Conservation (phyloP, 495 filamentous ascomycete genomes). For the Annulohypoxylon nitens region DNA sequence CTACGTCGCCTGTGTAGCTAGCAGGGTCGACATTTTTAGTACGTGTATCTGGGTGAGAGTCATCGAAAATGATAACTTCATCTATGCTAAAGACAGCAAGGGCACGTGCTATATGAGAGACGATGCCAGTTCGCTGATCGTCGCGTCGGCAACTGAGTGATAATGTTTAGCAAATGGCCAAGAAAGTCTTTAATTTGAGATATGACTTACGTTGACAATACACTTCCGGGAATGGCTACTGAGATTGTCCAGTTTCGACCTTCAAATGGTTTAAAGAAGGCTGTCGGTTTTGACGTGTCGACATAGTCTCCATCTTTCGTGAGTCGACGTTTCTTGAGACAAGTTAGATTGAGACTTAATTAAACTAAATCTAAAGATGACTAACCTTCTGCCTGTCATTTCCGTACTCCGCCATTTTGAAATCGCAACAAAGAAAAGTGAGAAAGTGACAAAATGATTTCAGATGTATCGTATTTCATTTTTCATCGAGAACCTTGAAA, state of each 20-base stretch:
- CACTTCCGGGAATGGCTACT: conserved; percentile 62
- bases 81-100: conserved; percentile 82
- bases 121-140: conserved; percentile 74
- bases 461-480: not conserved
- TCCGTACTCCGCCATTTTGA: conserved; percentile 49
- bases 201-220: conserved; percentile 61
- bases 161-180: conserved; percentile 17
- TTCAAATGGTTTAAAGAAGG: conserved; percentile 53
- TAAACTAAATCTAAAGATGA: conserved; percentile 4
- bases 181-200: not conserved
- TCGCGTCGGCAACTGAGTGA: conserved; percentile 60
- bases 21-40: conserved; percentile 58
- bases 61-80: conserved; percentile 81
- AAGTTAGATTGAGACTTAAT: conserved; percentile 19
- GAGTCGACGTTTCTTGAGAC: conserved; percentile 56
- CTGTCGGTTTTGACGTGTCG: conserved; percentile 51
- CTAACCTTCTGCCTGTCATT: conserved; percentile 52
- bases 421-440: not conserved
- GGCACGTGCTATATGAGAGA: conserved; percentile 77
- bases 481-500: conserved; percentile 2
- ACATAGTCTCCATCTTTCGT: conserved; percentile 54
- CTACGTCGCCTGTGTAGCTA: conserved; percentile 71
- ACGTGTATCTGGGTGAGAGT: conserved; percentile 60
- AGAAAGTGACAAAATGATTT: not conserved
- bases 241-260: conserved; percentile 63